Conservation (phyloP, 129 eudicot genomes). For the Deinandra increscens region DNA sequence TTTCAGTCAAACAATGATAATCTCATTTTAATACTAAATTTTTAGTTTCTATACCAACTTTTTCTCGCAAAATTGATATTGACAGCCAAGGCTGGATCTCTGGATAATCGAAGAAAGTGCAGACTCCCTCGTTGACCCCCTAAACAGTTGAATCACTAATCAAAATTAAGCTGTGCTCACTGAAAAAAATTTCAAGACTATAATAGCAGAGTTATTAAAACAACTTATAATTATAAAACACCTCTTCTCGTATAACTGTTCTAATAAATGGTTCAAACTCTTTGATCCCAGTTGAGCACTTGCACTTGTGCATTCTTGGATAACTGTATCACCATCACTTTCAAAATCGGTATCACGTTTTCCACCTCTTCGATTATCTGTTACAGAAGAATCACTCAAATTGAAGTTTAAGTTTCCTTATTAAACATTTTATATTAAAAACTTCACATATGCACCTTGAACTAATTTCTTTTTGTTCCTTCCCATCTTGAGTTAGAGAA, state of each 20-base stretch:
- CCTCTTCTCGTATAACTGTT: constrained; percentile 42
- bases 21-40: neutral
- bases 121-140: constrained; percentile 44
- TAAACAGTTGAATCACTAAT: constrained; percentile 15
- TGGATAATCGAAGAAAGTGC: constrained; percentile 43
- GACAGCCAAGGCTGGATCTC: constrained; percentile 31
- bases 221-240: neutral
- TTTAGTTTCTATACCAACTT: constrained; percentile 33
- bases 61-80: constrained; percentile 39
- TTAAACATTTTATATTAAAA: neutral
- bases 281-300: constrained; percentile 29
- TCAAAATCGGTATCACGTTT: constrained; percentile 6
- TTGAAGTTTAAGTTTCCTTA: neutral
- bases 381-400: neutral
- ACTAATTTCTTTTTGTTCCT: constrained; percentile 23
- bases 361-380: constrained; percentile 27
- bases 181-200: neutral
- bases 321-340: constrained; percentile 20
- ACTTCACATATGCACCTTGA: constrained; percentile 24
- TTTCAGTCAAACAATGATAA: neutral
- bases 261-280: constrained; percentile 33
- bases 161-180: neutral
- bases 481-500: constrained; percentile 25
- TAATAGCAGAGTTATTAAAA: neutral
- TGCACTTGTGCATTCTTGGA: constrained; percentile 21